A percentile compares a stretch with the other conserved stretches of the same genome.
phyloP scores from a whole-genome alignment of 2,329 filamentous ascomycete genomes.

The Emydomyces testavorans region DNA sequence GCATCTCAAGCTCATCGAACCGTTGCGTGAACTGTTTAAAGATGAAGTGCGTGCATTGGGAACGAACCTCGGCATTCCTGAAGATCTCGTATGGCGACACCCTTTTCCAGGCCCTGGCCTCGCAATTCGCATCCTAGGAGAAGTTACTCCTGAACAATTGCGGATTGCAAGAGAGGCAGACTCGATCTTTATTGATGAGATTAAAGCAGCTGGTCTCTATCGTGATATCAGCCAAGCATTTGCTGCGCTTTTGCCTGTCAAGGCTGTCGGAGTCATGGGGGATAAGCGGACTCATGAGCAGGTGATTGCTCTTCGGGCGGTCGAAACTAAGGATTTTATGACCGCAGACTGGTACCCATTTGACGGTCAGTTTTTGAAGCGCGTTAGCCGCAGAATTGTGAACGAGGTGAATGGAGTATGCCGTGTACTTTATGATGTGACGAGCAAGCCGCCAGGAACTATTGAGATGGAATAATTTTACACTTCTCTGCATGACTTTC shows the following conservation, averaged over 20 bases:
- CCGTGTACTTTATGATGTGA: constrained; percentile 46
- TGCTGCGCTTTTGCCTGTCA: constrained; percentile 54
- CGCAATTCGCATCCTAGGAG: constrained; percentile 65
- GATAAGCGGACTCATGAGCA: constrained; percentile 57
- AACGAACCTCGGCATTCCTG: constrained; percentile 55
- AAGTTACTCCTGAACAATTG: constrained; percentile 64
- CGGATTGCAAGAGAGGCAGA: constrained; percentile 49
- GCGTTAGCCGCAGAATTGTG: constrained; percentile 55
- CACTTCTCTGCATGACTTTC: too few species aligned
- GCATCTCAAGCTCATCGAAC: constrained; percentile 46
- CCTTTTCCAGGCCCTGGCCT: constrained; percentile 65
- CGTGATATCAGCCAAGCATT: constrained; percentile 57
- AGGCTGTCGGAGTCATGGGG: constrained; percentile 48
- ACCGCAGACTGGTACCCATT: constrained; percentile 60
- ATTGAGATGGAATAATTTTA: constrained; percentile 57
- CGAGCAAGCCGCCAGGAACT: constrained; percentile 47
- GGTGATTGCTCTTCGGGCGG: constrained; percentile 49
- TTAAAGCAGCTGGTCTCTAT: constrained; percentile 36
- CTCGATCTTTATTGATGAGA: constrained; percentile 38
- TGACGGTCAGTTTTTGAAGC: constrained; percentile 51
- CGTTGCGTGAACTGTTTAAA: constrained; percentile 65
- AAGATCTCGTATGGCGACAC: constrained; percentile 67
- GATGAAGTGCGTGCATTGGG: constrained; percentile 62
- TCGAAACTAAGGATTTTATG: constrained; percentile 61
- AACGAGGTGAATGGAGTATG: constrained; percentile 65